phyloP scores from a whole-genome alignment of 2,329 filamentous ascomycete genomes.

The Didymella pomorum region DNA sequence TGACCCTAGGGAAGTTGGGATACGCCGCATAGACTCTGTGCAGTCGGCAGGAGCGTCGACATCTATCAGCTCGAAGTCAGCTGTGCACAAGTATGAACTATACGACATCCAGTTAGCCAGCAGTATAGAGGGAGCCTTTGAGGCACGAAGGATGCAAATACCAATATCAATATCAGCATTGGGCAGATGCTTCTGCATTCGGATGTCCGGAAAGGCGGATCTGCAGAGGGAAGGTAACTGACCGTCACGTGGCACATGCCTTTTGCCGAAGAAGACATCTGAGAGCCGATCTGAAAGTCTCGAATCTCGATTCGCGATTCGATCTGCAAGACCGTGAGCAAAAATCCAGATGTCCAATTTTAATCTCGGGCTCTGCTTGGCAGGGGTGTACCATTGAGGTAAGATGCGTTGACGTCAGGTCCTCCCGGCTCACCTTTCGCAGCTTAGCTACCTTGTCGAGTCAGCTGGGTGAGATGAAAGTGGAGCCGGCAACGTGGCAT shows the following conservation, averaged over 20 bases:
- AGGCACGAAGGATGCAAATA: not conserved
- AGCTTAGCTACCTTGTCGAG: not conserved
- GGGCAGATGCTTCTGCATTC: not conserved
- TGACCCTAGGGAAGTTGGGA: not conserved
- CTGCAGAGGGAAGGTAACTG: not conserved
- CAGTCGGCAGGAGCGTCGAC: not conserved
- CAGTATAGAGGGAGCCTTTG: not conserved
- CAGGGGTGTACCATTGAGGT: constrained; percentile 7
- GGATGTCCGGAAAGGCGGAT: constrained; percentile 2
- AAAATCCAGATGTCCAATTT: constrained; percentile 7
- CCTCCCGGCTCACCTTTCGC: not conserved
- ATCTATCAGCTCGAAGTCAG: not conserved
- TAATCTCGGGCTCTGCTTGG: constrained; percentile 15
- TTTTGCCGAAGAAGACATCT: not conserved
- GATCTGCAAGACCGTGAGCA: constrained; percentile 10
- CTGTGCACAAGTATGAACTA: not conserved
- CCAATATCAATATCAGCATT: not conserved
- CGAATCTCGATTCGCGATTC: constrained; percentile 5
- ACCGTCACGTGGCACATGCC: not conserved
- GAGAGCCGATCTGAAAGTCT: constrained; percentile 7
- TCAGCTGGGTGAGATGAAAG: constrained; percentile 7
- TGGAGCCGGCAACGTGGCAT: constrained; percentile 16
- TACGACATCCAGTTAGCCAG: not conserved
- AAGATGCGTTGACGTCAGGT: constrained; percentile 14
- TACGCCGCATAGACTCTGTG: not conserved